phyloP scores from a whole-genome alignment of 73 alveolate genomes.

The Paramecium octaurelia region DNA sequence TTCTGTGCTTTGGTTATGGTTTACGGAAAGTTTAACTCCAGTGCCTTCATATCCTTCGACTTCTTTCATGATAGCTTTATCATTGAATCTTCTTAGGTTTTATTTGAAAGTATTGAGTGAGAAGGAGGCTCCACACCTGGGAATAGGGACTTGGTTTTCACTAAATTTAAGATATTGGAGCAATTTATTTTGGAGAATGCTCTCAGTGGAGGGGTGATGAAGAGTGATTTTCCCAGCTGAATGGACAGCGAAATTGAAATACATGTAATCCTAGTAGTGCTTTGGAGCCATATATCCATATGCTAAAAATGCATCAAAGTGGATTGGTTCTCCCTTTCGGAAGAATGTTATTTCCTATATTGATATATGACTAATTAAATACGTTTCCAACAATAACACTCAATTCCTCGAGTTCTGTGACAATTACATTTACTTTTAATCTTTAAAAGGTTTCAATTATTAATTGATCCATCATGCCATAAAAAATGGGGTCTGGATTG shows the following conservation, averaged over 20 bases:
- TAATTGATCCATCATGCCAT: not conserved
- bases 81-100: not conserved
- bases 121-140: not conserved
- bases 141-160: not conserved
- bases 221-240: not conserved
- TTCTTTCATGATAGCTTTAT: not conserved
- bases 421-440: not conserved
- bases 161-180: not conserved
- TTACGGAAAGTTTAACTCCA: not conserved
- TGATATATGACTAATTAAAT: not conserved
- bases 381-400: not conserved
- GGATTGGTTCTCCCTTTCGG: not conserved
- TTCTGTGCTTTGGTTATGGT: not conserved
- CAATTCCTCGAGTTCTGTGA: not conserved
- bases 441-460: not conserved
- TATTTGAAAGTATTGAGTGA: not conserved
- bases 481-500: slow-evolving; percentile 39
- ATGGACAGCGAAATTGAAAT: slow-evolving; percentile 15
- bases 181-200: not conserved
- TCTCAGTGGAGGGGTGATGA: not conserved
- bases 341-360: not conserved
- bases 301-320: slow-evolving; percentile 20
- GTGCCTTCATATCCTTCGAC: slow-evolving; percentile 16
- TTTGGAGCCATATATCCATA: slow-evolving; percentile 26
- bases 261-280: not conserved